A percentile compares a stretch with the other conserved stretches of the same genome.
These are phyloP conservation scores for Cordyceps militaris DNA, from an alignment of 2,329 filamentous ascomycete species.

Conservation along the genomic window DNA sequence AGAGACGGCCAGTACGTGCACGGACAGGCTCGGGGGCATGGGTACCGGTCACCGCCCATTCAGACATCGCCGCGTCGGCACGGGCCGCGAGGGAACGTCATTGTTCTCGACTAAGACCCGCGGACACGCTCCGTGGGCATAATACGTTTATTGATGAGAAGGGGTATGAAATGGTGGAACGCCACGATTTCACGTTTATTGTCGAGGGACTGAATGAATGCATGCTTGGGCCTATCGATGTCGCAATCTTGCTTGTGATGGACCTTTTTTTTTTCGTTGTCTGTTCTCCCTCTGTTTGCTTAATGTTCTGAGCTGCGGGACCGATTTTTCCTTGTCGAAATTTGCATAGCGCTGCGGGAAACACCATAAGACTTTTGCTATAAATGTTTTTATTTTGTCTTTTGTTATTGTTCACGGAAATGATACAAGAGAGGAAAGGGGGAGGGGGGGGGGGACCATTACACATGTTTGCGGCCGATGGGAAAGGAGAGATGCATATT, in stretches of 20 bases:
- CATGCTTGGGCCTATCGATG: neutral
- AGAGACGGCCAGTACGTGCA: slow-evolving; percentile 3
- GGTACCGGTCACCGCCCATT: slow-evolving; percentile 5
- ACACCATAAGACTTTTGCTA: neutral
- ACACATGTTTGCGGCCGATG: neutral
- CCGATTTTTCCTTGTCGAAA: neutral
- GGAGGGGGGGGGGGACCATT: neutral
- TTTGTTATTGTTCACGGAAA: neutral
- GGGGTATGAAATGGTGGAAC: neutral
- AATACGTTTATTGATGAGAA: slow-evolving; percentile 1
- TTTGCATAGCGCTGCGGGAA: slow-evolving; percentile 12
- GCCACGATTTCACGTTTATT: neutral
- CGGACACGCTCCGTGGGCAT: neutral
- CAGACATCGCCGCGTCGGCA: slow-evolving; percentile 9
- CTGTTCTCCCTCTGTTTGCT: neutral
- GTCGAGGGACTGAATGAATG: neutral
- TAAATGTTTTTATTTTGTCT: neutral
- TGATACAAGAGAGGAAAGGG: neutral
- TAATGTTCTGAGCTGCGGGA: neutral
- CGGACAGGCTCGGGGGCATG: slow-evolving; percentile 1
- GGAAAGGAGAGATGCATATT: neutral
- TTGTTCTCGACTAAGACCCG: slow-evolving; percentile 6
- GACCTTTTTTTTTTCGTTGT: neutral
- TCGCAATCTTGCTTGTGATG: neutral
- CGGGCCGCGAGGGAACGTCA: neutral